These are phyloP conservation scores for Leccinum cinnamomeum DNA, from an alignment of 1,284 basidiomycete genomes.

Conservation along the genomic window DNA sequence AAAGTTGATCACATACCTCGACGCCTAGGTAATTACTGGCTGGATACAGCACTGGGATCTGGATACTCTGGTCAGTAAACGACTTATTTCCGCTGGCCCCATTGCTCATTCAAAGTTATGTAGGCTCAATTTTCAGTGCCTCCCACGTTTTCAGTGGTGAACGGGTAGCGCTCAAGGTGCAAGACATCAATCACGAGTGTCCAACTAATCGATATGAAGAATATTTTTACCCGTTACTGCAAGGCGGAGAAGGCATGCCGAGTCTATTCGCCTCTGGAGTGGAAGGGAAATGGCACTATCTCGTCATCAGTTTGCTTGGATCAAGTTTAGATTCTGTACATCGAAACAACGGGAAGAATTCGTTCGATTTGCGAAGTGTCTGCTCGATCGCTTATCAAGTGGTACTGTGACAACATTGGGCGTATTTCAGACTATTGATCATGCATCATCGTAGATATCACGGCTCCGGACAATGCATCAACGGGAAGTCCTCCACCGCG, in stretches of 20 bases:
- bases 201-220: constrained; percentile 74
- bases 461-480: constrained; percentile 71
- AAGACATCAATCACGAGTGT: constrained; percentile 64
- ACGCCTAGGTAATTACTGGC: constrained; percentile 48
- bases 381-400: constrained; percentile 74
- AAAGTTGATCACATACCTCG: constrained; percentile 37
- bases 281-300: constrained; percentile 64
- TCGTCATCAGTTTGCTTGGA: constrained; percentile 73
- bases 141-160: constrained; percentile 53
- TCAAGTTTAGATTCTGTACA: constrained; percentile 64
- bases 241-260: constrained; percentile 73
- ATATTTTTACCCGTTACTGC: constrained; percentile 63
- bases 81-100: neutral
- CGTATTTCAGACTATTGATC: constrained; percentile 15
- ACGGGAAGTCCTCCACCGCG: constrained; percentile 68
- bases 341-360: constrained; percentile 52
- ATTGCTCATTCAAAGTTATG: constrained; percentile 2
- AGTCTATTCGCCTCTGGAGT: constrained; percentile 61
- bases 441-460: constrained; percentile 48
- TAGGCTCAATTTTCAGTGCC: constrained; percentile 67
- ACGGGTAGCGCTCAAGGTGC: constrained; percentile 70
- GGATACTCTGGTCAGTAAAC: constrained; percentile 50
- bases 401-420: constrained; percentile 41
- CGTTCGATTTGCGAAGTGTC: constrained; percentile 66
- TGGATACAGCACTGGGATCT: constrained; percentile 48